Evolutionary conservation across 2,329 filamentous ascomycete species (phyloP), one percentile per base, ranked within the genome.

Genomic region (Apiospora phragmitis): DNA sequence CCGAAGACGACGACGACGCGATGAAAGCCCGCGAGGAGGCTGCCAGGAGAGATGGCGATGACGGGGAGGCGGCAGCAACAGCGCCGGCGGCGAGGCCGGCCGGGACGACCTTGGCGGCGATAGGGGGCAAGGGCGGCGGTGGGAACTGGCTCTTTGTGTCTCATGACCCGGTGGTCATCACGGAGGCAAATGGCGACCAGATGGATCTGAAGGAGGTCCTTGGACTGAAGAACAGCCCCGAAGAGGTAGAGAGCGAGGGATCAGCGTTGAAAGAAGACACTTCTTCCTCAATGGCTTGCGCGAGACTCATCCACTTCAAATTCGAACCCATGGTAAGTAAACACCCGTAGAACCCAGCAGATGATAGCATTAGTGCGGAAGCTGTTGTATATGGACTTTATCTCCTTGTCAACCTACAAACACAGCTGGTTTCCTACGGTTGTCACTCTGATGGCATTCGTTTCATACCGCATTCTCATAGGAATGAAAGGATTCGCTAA

Each of bases 271-370:
- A 38, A 8, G 29, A 11, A n/a, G 32, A 38, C n/a, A n/a, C n/a
- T 24, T 32, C n/a, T 49, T 51, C 67, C 14, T 42, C 67, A 3
- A n/a, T n/a, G n/a, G n/a, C n/a, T n/a, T n/a, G n/a, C n/a, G n/a
- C n/a, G n/a, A 45, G 67, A 11, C 43, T 88, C 80, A 86, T 97
- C 68, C 94, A 95, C 81, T 93, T 97, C 83, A 96, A 97, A 81
- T 98, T 97, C 78, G 95, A 98, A 80, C 94, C 95, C 5, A 94
- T 98, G 94, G 95, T 97, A 87, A 79, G 90, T 79, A n/a, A 38
- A 9, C 32, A n/a, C 9, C 55, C 4, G 18, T 8, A n/a, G 1
- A 9, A 21, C 55, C 5, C 12, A 38, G 3, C 9, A 47, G 29
- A 43, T 65, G n/a, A 8, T 47, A 1, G 3, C 8, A 2, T 8